Evolutionary conservation across 73 alveolate species (phyloP), one percentile per base, ranked within the genome.

Genomic region (Uronychia binucleata): DNA sequence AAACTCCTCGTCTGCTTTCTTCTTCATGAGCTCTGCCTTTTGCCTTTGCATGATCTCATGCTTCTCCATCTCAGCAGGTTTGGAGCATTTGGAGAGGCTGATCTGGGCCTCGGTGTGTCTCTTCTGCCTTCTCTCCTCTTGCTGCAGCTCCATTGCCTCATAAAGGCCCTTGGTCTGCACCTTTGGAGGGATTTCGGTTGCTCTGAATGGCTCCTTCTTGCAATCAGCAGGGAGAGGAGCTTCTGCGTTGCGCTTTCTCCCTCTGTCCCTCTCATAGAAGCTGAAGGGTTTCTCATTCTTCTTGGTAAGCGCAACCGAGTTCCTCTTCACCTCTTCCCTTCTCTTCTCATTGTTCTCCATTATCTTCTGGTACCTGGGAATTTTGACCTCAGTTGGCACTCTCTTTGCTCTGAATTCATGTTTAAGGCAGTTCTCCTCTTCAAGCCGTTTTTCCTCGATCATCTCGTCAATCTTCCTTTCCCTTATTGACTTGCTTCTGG

Each of bases 391-490:
- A 25, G 89, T 87, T 5, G 99, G 97, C 30, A 94, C 87, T 34
- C 88, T 92, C 77, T 94, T 94, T 0, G 96, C 93, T 75, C 86
- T 93, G 57, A 90, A 93, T 31, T 83, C 75, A 31, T 82, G 81
- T 28, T 87, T 89, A 1, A 91, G 81, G 32, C 34, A 58, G 26
- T 79, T 85, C 80, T 88, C 93, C 60, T 91, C 94, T 78, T 91
- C 93, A 26, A 94, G 78, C 59, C 83, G 75, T 67, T 85, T 88
- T 77, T 86, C 92, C 13, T 84, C 94, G 0, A 95, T 78, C 98
- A 94, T 93, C 79, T 94, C 97, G 28, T 91, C 92, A 19, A 95
- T 84, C 77, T 95, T 93, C 58, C 88, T 57, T 59, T 91, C 96
- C 35, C 98, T 76, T 0, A 95, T 95, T 0, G 94, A 57, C 75